Percentiles rank a stretch among this genome's conserved stretches.
These are phyloP conservation scores for Chlorella sp. DNA, from an alignment of 139 green algal species.

Conservation along the genomic window DNA sequence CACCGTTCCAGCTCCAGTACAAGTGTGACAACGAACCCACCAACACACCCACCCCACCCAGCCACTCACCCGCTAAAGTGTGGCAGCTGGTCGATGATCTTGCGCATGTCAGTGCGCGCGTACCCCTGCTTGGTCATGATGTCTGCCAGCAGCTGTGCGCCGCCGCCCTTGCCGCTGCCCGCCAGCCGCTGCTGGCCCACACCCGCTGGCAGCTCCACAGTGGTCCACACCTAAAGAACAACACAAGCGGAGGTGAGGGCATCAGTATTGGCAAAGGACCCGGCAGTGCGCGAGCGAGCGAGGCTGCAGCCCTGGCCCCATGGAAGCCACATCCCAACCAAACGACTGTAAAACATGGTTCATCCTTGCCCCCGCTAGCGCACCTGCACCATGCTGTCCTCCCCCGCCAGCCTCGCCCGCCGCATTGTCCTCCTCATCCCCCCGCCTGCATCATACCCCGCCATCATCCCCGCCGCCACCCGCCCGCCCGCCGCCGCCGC, in stretches of 20 bases:
- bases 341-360: no score
- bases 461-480: not conserved
- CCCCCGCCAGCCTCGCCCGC: no score
- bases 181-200: not conserved
- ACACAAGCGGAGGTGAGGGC: not conserved
- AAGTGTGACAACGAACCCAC: not conserved
- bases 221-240: not conserved
- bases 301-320: no score
- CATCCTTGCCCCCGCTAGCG: no score
- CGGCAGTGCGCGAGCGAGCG: no score
- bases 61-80: constrained; percentile 17
- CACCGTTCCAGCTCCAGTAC: not conserved
- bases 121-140: constrained; percentile 16
- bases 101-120: constrained; percentile 12
- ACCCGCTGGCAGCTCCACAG: not conserved
- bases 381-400: not conserved
- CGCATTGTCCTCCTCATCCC: not conserved
- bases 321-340: no score
- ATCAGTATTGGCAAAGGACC: no score
- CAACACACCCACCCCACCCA: no score
- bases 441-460: not conserved
- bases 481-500: no score
- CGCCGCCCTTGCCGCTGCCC: not conserved
- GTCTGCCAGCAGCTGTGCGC: constrained; percentile 3
- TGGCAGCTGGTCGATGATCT: constrained; percentile 18